Evolutionary conservation across 176 grass and related monocot genomes (phyloP).

Genomic region (Oryza australiensis): DNA sequence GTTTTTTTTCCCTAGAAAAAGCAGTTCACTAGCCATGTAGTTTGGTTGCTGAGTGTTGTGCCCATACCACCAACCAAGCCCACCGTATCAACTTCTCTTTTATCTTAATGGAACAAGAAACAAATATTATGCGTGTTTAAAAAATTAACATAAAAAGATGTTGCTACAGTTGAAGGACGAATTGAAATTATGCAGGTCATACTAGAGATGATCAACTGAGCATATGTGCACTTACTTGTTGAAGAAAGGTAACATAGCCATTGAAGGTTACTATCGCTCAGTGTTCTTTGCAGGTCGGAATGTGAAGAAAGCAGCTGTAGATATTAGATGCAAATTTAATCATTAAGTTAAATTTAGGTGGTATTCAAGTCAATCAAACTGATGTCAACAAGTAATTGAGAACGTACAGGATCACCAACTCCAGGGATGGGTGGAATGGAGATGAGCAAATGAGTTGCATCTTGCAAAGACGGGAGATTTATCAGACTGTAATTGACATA

Average conservation of each 20-base stretch:
- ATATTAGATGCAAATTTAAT: conserved; percentile 21
- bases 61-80: too few relatives aligned
- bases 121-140: too few relatives aligned
- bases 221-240: conserved; percentile 56
- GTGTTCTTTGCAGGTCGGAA: conserved; percentile 44
- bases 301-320: conserved; percentile 59
- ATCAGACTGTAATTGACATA: conserved; percentile 41
- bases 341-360: neutral
- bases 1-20: too few relatives aligned
- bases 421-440: conserved; percentile 64
- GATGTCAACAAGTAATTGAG: neutral
- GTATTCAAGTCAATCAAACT: neutral
- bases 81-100: too few relatives aligned
- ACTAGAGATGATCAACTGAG: too few relatives aligned
- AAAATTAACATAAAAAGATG: too few relatives aligned
- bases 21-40: too few relatives aligned
- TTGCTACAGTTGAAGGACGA: too few relatives aligned
- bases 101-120: too few relatives aligned
- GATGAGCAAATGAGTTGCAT: conserved; percentile 70
- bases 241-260: conserved; percentile 87
- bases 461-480: conserved; percentile 37
- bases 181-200: too few relatives aligned
- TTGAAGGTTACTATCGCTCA: conserved; percentile 58
- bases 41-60: too few relatives aligned
- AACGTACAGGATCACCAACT: conserved; percentile 80